Percentiles rank a stretch among this genome's conserved stretches.
Conservation (phyloP, 352 stramenopile species). For the Peronosclerospora sorghi region DNA sequence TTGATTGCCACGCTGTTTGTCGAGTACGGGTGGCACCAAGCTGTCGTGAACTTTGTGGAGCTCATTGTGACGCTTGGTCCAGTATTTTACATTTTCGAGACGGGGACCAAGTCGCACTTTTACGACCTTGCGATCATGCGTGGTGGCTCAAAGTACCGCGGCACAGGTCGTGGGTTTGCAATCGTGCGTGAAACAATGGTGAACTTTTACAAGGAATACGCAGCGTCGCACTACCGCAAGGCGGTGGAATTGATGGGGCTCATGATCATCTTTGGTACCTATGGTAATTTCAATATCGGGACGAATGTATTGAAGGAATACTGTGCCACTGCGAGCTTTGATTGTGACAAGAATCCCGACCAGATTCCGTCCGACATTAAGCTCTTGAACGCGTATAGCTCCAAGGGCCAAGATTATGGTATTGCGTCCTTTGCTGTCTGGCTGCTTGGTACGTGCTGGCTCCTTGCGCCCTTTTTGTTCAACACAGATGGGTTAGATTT, state of each 20-base stretch:
- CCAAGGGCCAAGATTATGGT: slow-evolving; percentile 79
- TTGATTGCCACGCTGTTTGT: slow-evolving; percentile 76
- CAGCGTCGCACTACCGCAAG: slow-evolving; percentile 74
- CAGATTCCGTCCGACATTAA: slow-evolving; percentile 59
- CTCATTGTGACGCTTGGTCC: slow-evolving; percentile 71
- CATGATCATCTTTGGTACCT: slow-evolving; percentile 77
- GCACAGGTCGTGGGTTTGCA: slow-evolving; percentile 72
- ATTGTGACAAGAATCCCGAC: slow-evolving; percentile 39
- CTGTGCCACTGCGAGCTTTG: slow-evolving; percentile 36
- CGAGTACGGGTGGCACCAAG: slow-evolving; percentile 76
- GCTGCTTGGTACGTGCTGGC: slow-evolving; percentile 68
- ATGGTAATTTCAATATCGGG: slow-evolving; percentile 71
- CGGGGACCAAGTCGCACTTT: slow-evolving; percentile 75
- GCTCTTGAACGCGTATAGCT: slow-evolving; percentile 64
- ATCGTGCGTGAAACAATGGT: slow-evolving; percentile 79
- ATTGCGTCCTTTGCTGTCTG: slow-evolving; percentile 84
- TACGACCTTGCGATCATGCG: slow-evolving; percentile 82
- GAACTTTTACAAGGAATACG: slow-evolving; percentile 83
- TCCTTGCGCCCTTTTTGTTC: slow-evolving; percentile 79
- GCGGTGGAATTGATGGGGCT: slow-evolving; percentile 66
- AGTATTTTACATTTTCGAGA: slow-evolving; percentile 85
- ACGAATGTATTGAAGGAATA: slow-evolving; percentile 39
- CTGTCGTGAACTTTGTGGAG: slow-evolving; percentile 71
- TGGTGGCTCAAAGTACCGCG: slow-evolving; percentile 77
- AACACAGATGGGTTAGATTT: slow-evolving; percentile 84